These are phyloP conservation scores for Ustilago tritici DNA, from an alignment of 1,284 basidiomycete species.

Conservation along the genomic window DNA sequence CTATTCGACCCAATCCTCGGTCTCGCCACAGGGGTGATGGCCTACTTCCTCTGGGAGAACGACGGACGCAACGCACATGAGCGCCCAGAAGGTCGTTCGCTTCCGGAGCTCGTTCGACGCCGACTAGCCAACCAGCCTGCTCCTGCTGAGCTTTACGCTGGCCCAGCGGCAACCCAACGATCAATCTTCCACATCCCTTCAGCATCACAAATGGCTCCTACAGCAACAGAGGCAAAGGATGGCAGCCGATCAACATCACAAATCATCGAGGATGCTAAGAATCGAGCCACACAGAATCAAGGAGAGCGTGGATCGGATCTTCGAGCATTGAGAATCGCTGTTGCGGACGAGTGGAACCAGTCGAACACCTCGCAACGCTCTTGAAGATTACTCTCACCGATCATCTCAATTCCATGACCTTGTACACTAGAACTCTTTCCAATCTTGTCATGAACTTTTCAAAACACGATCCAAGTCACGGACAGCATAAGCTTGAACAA, in stretches of 20 bases:
- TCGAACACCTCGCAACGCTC: constrained; percentile 16
- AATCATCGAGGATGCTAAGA: constrained; percentile 26
- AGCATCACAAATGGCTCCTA: constrained; percentile 18
- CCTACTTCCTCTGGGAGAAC: constrained; percentile 66
- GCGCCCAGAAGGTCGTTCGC: constrained; percentile 53
- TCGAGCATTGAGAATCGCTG: constrained; percentile 27
- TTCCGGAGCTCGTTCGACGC: constrained; percentile 53
- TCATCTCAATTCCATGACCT: not conserved
- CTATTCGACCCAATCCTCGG: constrained; percentile 63
- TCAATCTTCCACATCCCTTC: constrained; percentile 47
- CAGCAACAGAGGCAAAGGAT: not conserved
- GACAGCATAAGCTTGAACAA: not conserved
- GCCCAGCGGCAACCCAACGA: constrained; percentile 26
- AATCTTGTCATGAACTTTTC: not conserved
- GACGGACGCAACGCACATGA: constrained; percentile 58
- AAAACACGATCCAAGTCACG: not conserved
- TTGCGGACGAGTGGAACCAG: constrained; percentile 44
- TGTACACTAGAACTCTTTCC: not conserved
- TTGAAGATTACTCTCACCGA: not conserved
- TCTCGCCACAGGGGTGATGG: constrained; percentile 61
- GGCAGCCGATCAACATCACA: constrained; percentile 17
- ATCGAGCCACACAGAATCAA: constrained; percentile 22
- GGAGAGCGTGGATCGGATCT: constrained; percentile 31
- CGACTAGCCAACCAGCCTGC: constrained; percentile 33
- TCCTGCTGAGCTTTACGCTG: constrained; percentile 28